Conservation (phyloP, 129 eudicot genomes). For the Glebionis coronaria region DNA sequence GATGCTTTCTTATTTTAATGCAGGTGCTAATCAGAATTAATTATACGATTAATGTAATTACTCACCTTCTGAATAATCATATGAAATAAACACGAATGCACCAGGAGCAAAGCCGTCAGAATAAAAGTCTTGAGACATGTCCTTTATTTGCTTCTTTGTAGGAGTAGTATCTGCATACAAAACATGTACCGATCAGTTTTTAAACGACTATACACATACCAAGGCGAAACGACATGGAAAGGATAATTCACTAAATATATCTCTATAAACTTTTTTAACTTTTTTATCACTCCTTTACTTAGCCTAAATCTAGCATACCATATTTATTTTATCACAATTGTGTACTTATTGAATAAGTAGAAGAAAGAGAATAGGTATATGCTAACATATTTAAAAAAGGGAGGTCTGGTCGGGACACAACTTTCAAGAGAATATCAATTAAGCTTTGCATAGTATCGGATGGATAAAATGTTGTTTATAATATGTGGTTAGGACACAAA, state of each 20-base stretch:
- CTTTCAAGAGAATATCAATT: conserved; percentile 63
- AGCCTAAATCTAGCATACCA: too few relatives aligned
- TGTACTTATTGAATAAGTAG: neutral
- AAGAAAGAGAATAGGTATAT: conserved; percentile 14
- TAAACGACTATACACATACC: too few relatives aligned
- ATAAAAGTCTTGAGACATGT: conserved; percentile 68
- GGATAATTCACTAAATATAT: too few relatives aligned
- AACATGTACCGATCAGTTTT: too few relatives aligned
- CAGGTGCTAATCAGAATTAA: neutral
- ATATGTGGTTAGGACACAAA: too few relatives aligned
- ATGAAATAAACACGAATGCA: conserved; percentile 80
- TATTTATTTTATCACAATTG: neutral
- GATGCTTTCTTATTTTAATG: neutral
- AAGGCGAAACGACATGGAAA: too few relatives aligned
- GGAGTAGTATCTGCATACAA: too few relatives aligned
- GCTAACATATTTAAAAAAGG: conserved; percentile 76
- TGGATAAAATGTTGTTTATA: too few relatives aligned
- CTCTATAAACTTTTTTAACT: neutral
- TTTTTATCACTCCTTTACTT: neutral
- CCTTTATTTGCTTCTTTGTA: conserved; percentile 81
- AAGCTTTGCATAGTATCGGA: conserved; percentile 59
- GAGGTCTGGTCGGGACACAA: conserved; percentile 56
- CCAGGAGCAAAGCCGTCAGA: conserved; percentile 90
- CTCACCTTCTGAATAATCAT: too few relatives aligned
- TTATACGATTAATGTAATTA: neutral